phyloP scores from a whole-genome alignment of 2,329 filamentous ascomycete species.

The Xylariales sp. region DNA sequence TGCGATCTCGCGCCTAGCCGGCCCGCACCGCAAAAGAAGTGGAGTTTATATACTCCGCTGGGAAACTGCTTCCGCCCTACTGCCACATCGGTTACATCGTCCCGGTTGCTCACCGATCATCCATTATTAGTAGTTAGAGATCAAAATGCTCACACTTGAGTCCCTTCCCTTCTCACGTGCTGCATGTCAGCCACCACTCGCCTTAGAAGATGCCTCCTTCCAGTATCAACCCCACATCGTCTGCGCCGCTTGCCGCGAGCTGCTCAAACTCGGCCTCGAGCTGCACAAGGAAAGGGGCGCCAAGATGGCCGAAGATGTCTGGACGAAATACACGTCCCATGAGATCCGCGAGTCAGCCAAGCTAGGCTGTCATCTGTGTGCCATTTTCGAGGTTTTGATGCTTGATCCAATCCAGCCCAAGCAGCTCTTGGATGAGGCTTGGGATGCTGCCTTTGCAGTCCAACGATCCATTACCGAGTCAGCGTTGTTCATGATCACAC shows the following conservation, averaged over 20 bases:
- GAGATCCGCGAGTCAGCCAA: conserved; percentile 3
- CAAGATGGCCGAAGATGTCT: not conserved
- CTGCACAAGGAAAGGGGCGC: not conserved
- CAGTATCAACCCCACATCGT: conserved; percentile 8
- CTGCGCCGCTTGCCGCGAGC: conserved; percentile 8
- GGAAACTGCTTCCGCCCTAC: too few relatives aligned
- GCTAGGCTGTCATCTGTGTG: conserved; percentile 7
- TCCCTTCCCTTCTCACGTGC: too few relatives aligned
- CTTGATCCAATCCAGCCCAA: not conserved
- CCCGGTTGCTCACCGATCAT: too few relatives aligned
- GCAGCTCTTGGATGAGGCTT: not conserved
- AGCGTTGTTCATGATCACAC: not conserved
- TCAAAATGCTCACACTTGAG: too few relatives aligned
- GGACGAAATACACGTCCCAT: conserved; percentile 2
- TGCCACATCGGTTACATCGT: too few relatives aligned
- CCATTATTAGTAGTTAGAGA: too few relatives aligned
- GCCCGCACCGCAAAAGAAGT: too few relatives aligned
- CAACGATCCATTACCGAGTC: not conserved
- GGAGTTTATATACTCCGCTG: too few relatives aligned
- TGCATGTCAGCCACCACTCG: too few relatives aligned
- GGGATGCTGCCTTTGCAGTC: not conserved
- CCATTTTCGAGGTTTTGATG: not conserved
- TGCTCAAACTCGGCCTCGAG: conserved; percentile 2
- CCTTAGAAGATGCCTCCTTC: not conserved
- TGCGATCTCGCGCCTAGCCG: too few relatives aligned